Base-by-base conservation (phyloP, 192 early-diverging fungal species). In the Mycoemilia scoparia region DNA sequence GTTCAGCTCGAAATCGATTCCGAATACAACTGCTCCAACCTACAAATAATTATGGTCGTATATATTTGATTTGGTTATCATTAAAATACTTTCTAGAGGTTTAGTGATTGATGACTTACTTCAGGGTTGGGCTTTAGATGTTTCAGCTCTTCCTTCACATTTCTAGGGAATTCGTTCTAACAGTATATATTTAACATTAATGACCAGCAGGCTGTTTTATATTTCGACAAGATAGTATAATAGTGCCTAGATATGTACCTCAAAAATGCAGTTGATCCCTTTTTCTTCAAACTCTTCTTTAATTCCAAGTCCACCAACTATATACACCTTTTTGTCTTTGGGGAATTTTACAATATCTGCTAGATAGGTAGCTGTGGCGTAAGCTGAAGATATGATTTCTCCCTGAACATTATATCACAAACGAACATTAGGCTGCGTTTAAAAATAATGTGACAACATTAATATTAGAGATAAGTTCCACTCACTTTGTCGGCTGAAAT, bases 11-110 rank as follows among this genome's bases (percentile, higher is more conserved):
- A 76, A 55, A 58, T 98, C 93, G 25, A 98, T 78, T 30, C 93
- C 93, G 46, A 81, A 74, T 15, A 98, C 62, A 4, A 98, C 91
- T 4, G 91, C 93, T 11, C 82, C 88, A 29, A 98, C 67, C n/a
- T n/a, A n/a, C n/a, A 6, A 45, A 24, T 61, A 38, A 0, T 24
- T 17, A 18, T 45, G 52, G 9, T 38, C 44, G 39, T 47, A 43
- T 3, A 35, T 7, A 43, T 15, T 24, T 22, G 9, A 0, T 33
- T 35, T 57, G 55, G 51, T n/a, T n/a, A n/a, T n/a, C n/a, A n/a
- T n/a, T n/a, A n/a, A n/a, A n/a, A n/a, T n/a, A n/a, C n/a, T n/a
- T n/a, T n/a, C n/a, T n/a, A n/a, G n/a, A n/a, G n/a, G n/a, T n/a
- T n/a, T n/a, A n/a, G n/a, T n/a, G n/a, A n/a, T n/a, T n/a, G n/a